Evolutionary conservation across 2,329 filamentous ascomycete species (phyloP), one percentile per base, ranked within the genome.

Genomic region (Metarhizium album): DNA sequence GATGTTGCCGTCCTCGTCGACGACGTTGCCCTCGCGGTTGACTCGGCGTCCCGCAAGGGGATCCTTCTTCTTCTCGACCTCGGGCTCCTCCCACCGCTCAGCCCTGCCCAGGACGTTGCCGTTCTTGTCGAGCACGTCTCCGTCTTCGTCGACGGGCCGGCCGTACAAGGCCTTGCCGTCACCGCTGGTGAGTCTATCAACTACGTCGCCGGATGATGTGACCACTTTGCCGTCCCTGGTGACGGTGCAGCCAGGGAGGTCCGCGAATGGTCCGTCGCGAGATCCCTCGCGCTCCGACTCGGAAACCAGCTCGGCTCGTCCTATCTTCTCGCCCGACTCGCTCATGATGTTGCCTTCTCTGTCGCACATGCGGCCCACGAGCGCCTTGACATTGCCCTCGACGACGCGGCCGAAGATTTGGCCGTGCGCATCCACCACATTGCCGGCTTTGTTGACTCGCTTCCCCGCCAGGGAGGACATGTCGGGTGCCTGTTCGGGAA

Each of bases 41-140:
- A 82, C 76, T 47, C 69, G 71, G 47, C 74, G 73, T 20, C 78
- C 79, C 1, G 71, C 67, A 57, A 80, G 72, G 45, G 75, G 73
- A 51, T 71, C 75, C 56, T 74, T 67, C 51, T 75, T 69, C 64
- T 73, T 74, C 63, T 75, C 69, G 3, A 70, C 81, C 58, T 72
- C 74, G 11, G 71, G 69, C 60, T 79, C 75, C 57, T 79, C 74
- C 77, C 77, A 82, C 20, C 79, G 71, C 64, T 82, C 79, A 1
- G 79, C 78, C 54, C 76, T 74, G 27, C 77, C 79, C 2, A 82
- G 64, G 1, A 70, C 62, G 55, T 82, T 82, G 31, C 79, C 79
- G 61, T 88, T 90, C 64, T 82, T 83, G 71, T 93, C 88, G 51
- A 86, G 74, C 31, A 94, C 82, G 52, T 93, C 87, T 37, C 88